A percentile compares a stretch with the other conserved stretches of the same genome.
phyloP scores from a whole-genome alignment of 805 yeast genomes.

The Saturnispora saitoi region DNA sequence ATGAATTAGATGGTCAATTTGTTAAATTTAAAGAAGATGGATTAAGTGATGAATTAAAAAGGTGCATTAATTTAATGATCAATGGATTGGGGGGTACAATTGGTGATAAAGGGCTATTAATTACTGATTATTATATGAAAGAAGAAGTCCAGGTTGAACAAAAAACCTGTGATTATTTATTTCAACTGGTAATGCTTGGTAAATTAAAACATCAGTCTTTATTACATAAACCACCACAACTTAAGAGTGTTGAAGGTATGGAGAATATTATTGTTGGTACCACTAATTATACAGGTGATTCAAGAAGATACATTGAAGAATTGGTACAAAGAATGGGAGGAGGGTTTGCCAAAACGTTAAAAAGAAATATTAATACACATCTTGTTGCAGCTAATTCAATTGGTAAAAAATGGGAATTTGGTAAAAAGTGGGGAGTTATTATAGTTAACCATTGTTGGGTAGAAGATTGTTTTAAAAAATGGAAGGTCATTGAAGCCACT shows the following conservation, averaged over 20 bases:
- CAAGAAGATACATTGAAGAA: constrained; percentile 60
- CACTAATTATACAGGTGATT: constrained; percentile 81
- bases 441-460: constrained; percentile 82
- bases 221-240: constrained; percentile 63
- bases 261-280: constrained; percentile 50
- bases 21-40: not conserved
- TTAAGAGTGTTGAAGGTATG: constrained; percentile 44
- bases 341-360: constrained; percentile 55
- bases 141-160: not conserved
- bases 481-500: constrained; percentile 41
- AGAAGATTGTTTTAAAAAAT: constrained; percentile 64
- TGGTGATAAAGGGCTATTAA: not conserved
- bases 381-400: constrained; percentile 55
- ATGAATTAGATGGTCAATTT: not conserved
- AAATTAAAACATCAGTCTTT: constrained; percentile 41
- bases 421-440: constrained; percentile 56
- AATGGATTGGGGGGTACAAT: not conserved
- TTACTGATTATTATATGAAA: not conserved
- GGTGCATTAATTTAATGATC: not conserved
- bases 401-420: constrained; percentile 74
- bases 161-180: constrained; percentile 3
- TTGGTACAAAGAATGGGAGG: constrained; percentile 70
- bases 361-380: constrained; percentile 54
- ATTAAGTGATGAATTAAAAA: not conserved
- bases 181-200: constrained; percentile 37